Conservation (phyloP, 2,329 filamentous ascomycete species). For the Lachnellula willkommii region DNA sequence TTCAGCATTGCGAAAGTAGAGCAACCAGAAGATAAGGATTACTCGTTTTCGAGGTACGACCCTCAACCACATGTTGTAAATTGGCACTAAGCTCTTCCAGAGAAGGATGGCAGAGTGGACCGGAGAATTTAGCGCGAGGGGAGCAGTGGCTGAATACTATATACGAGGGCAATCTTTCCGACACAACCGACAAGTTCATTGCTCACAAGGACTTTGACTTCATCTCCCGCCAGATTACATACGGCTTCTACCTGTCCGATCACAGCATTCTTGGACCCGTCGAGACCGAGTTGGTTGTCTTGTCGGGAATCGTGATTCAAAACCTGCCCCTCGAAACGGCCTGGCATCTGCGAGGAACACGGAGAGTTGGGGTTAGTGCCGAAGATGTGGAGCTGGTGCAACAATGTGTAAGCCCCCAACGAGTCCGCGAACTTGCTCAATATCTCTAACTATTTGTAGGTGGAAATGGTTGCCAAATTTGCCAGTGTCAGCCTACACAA, state of each 20-base stretch:
- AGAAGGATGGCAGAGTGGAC: conserved; percentile 53
- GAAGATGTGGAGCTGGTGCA: conserved; percentile 38
- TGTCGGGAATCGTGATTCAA: conserved; percentile 53
- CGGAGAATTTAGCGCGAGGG: conserved; percentile 48
- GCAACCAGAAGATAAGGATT: conserved; percentile 50
- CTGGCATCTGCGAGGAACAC: conserved; percentile 50
- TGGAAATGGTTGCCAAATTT: conserved; percentile 22
- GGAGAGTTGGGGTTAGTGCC: conserved; percentile 41
- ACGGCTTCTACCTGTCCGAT: conserved; percentile 53
- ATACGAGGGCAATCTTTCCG: conserved; percentile 27
- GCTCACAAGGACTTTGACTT: conserved; percentile 46
- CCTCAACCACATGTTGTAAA: not conserved
- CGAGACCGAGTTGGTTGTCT: conserved; percentile 50
- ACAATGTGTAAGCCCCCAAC: conserved; percentile 26
- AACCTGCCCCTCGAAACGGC: conserved; percentile 47
- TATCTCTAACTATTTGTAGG: not conserved
- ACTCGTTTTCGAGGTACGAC: conserved; percentile 24
- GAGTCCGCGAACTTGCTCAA: not conserved
- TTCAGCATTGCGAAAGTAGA: conserved; percentile 24
- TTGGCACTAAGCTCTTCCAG: conserved; percentile 33
- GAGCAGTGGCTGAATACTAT: conserved; percentile 51
- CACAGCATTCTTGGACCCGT: conserved; percentile 48
- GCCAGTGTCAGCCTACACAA: conserved; percentile 31
- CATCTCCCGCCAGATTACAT: conserved; percentile 50
- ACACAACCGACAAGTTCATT: conserved; percentile 35